Base-by-base conservation (phyloP, 768 basidiomycete genomes). In the Podaxis pistillaris region DNA sequence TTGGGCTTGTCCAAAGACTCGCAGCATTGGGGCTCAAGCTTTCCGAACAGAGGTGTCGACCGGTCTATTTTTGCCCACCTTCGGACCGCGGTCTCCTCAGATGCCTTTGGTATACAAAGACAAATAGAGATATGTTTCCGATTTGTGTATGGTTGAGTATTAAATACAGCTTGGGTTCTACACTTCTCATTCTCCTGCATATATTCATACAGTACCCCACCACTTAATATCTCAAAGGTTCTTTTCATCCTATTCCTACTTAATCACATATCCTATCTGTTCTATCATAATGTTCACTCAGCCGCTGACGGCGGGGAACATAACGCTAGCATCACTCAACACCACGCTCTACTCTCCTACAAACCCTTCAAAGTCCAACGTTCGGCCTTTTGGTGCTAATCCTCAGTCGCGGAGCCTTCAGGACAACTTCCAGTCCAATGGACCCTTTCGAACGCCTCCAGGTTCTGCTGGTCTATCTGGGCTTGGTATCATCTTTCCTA, bases 321-420 rank as follows among this genome's bases (percentile, higher is more conserved):
- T 67, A 70, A 70, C 73, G 71, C 70, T 70, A 70, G 71, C 73
- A 70, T 69, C 73, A n/a, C 66, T 70, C 62, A 70, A 71, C 51
- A 55, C 65, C 63, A 56, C 59, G 15, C 67, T 63, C 38, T 61
- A 64, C 46, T 59, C 66, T 22, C 66, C 66, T 56, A 60, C 63
- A 12, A 51, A 44, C 36, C 36, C 49, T 7, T n/a, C 58, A 56
- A 62, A 40, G n/a, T 54, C 60, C 24, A 19, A 30, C 12, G 9
- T 49, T 22, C 46, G 60, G 44, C 47, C 52, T 26, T 36, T 54
- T 22, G 52, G 40, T 44, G 40, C 52, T 13, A n/a, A 38, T 8
- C n/a, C 51, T 6, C 50, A 38, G 12, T 33, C 33, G 8, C 24
- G 17, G 13, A 15, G 36, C 12, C 30, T 59, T 17, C 17, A 51